Evolutionary conservation across 2,329 filamentous ascomycete genomes (phyloP), one percentile per base, ranked within the genome.

Genomic region (Alternaria gansuensis): DNA sequence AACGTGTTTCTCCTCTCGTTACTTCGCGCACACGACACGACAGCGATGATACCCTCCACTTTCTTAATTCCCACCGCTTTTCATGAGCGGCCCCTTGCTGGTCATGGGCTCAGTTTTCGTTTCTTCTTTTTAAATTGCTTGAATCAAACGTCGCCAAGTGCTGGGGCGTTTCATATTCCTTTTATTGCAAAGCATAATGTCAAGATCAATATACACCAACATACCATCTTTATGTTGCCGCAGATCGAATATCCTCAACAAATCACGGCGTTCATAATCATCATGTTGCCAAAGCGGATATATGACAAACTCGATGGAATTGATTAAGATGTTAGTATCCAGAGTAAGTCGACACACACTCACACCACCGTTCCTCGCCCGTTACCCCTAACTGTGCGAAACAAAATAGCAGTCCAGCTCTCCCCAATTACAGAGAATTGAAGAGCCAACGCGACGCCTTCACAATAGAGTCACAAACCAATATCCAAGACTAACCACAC

Each of bases 81-180:
- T 48, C 21, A 8, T 29, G 4, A 1, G 21, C 21, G 17, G 14
- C 13, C 13, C 21, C 24, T 48, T 48, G 44, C 44, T 48, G 44
- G 44, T 48, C 44, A 48, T 34, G 36, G 13, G 31, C 26, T 1
- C 2, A 23, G 1, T 48, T 6, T 48, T 7, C 8, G 14, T 39
- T 23, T 51, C n/a, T 29, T 17, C 23, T 17, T 17, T 26, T 3
- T 13, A 7, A 7, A 8, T 26, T 4, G n/a, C 39, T 21, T 24
- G 34, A 17, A 24, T 34, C 44, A 36, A 49, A 58, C 54, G 55
- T 44, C 51, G 46, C 54, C 59, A 61, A 61, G 59, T 61, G 59
- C 59, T 55, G 54, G 59, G 14, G 46, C 59, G 59, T 61, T 48
- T 48, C 31, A 48, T 26, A 34, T 26, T 40, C 4, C 37, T 40